Percentiles rank a stretch among this genome's conserved stretches.
Evolutionary conservation across 176 grass and related monocot genomes (phyloP).

Genomic region (Aegilops speltoides): DNA sequence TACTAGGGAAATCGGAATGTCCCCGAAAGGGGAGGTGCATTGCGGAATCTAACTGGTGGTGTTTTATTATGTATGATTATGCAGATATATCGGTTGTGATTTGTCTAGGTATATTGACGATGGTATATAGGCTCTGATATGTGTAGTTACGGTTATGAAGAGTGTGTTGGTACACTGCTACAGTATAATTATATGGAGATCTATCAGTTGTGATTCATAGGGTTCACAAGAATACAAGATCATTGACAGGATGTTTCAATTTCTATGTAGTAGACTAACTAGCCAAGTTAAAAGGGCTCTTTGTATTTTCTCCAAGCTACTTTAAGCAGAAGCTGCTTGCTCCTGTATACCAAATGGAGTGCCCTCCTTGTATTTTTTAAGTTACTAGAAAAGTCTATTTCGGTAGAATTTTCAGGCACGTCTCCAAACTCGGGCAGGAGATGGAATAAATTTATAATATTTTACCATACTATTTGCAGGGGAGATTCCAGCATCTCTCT

Average conservation of each 20-base stretch:
- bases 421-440: not conserved
- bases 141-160: not conserved
- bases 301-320: not conserved
- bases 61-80: not conserved
- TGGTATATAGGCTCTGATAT: not conserved
- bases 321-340: not conserved
- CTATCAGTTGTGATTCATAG: not conserved
- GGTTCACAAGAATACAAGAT: not conserved
- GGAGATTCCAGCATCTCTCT: not conserved
- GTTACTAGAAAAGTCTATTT: not conserved
- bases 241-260: not conserved
- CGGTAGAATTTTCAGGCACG: not conserved
- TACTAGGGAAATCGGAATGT: not conserved
- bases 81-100: not conserved
- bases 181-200: not conserved
- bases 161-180: not conserved
- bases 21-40: not conserved
- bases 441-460: no score
- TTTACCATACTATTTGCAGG: no score
- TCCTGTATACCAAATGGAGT: not conserved
- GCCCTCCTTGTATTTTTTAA: not conserved
- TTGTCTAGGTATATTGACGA: not conserved
- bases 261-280: not conserved
- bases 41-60: no score
- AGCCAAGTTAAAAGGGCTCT: not conserved